Conservation (phyloP, 23 red algal species). For the Gracilaria gracilis region DNA sequence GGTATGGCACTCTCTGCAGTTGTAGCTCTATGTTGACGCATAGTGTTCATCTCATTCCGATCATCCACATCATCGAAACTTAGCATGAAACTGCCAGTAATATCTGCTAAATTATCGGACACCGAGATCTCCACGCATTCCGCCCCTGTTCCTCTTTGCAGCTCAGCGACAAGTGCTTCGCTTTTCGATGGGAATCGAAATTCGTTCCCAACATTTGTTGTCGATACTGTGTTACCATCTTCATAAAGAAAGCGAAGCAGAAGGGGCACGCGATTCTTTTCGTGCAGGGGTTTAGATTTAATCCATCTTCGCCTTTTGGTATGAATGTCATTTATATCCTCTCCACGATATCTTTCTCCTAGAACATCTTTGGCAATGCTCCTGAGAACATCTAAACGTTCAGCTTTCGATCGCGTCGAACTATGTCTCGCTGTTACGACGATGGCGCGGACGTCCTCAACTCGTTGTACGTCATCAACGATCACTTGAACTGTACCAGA, state of each 20-base stretch:
- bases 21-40: neutral
- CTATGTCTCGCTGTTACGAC: conserved; percentile 48
- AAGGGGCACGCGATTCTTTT: conserved; percentile 57
- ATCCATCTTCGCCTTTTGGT: conserved; percentile 31
- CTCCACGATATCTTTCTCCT: neutral
- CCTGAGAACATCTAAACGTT: conserved; percentile 23
- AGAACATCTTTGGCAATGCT: conserved; percentile 33
- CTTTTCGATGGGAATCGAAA: conserved; percentile 45
- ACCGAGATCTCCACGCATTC: conserved; percentile 25
- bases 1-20: neutral
- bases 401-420: conserved; percentile 23
- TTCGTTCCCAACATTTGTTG: conserved; percentile 47
- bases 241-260: conserved; percentile 46
- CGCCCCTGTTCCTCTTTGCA: conserved; percentile 35
- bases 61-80: conserved; percentile 12
- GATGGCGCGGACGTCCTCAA: conserved; percentile 43
- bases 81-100: neutral
- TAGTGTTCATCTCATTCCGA: neutral
- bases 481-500: conserved; percentile 68
- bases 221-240: conserved; percentile 18
- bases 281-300: conserved; percentile 17
- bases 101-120: neutral
- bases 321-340: neutral
- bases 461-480: conserved; percentile 75
- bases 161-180: conserved; percentile 14